A percentile compares a stretch with the other conserved stretches of the same genome.
These are phyloP conservation scores for Kluyveromyces sp. DNA, from an alignment of 1,139 yeast species.

Conservation along the genomic window DNA sequence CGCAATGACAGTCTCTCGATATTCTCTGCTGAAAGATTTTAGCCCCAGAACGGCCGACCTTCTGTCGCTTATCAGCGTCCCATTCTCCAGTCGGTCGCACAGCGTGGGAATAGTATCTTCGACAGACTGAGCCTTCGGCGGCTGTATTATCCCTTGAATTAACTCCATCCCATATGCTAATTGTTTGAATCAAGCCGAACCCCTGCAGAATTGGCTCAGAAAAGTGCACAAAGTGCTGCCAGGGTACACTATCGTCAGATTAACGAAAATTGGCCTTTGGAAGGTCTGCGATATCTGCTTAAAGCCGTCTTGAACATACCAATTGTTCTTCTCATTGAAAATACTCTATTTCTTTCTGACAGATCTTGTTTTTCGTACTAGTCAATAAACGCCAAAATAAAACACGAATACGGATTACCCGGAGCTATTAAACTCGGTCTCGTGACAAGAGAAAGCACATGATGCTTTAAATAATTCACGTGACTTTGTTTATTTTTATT, in stretches of 20 bases:
- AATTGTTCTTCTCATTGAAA: neutral
- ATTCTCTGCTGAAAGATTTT: slow-evolving; percentile 84
- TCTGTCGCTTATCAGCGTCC: slow-evolving; percentile 76
- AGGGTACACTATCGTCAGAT: neutral
- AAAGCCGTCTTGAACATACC: no score
- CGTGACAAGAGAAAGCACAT: no score
- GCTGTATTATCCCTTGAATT: slow-evolving; percentile 43
- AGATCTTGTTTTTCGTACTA: no score
- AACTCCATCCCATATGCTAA: slow-evolving; percentile 35
- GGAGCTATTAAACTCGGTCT: neutral
- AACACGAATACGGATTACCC: no score
- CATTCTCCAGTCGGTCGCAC: slow-evolving; percentile 80
- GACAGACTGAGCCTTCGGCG: slow-evolving; percentile 56
- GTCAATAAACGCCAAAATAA: no score
- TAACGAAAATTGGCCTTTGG: neutral
- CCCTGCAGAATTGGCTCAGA: no score
- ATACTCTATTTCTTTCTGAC: no score
- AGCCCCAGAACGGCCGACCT: slow-evolving; percentile 87
- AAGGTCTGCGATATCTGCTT: no score
- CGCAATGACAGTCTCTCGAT: slow-evolving; percentile 85
- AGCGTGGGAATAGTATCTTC: slow-evolving; percentile 85
- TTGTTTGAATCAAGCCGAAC: no score
- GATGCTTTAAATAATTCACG: no score
- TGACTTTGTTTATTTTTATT: neutral
- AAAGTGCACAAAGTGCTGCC: neutral